phyloP scores from a whole-genome alignment of 306 rosid genomes.

The Prunus campanulata region DNA sequence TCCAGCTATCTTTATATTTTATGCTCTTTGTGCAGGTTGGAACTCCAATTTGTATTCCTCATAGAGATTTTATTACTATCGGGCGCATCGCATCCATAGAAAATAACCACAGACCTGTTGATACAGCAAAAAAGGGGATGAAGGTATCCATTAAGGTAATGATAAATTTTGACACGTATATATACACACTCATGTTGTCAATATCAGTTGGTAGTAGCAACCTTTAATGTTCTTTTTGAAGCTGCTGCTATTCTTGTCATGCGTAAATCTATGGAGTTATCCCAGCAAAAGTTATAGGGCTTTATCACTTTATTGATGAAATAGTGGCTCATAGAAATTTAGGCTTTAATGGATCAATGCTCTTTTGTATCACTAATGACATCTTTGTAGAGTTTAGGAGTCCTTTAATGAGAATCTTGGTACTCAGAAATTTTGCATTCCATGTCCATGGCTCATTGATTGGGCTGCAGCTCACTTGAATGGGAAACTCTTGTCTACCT shows the following conservation, averaged over 20 bases:
- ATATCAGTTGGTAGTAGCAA: no score
- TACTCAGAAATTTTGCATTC: not conserved
- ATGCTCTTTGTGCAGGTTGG: slow-evolving; percentile 61
- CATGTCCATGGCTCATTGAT: not conserved
- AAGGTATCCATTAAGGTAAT: slow-evolving; percentile 88
- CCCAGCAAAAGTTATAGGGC: not conserved
- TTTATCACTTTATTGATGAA: not conserved
- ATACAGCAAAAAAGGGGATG: slow-evolving; percentile 83
- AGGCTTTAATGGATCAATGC: not conserved
- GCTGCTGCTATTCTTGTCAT: not conserved
- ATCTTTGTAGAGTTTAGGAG: not conserved
- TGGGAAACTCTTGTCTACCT: not conserved
- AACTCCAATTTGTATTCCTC: slow-evolving; percentile 44
- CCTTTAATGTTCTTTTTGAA: not conserved
- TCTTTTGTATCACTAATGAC: not conserved
- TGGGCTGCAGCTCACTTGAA: not conserved
- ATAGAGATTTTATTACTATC: slow-evolving; percentile 73
- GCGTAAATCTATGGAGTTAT: not conserved
- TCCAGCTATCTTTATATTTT: slow-evolving; percentile 9
- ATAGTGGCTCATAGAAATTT: not conserved
- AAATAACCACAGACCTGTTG: slow-evolving; percentile 86
- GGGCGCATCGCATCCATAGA: slow-evolving; percentile 86
- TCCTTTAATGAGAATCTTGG: not conserved
- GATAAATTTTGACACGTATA: not conserved
- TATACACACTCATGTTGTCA: not conserved